Evolutionary conservation across 2,329 filamentous ascomycete species (phyloP).

Genomic region (Fusarium sp.): DNA sequence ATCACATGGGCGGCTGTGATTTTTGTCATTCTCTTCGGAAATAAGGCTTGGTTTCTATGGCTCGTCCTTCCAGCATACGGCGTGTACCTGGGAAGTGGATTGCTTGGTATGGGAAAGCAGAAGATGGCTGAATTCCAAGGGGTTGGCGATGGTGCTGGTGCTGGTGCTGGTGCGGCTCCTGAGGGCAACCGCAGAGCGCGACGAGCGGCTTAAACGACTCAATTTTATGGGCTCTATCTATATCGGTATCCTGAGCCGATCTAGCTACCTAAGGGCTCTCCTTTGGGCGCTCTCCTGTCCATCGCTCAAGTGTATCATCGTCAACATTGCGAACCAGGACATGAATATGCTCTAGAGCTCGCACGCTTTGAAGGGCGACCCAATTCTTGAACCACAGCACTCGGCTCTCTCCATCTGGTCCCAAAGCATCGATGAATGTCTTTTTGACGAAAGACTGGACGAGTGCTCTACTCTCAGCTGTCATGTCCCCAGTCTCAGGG

Average conservation of each 20-base stretch:
- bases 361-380: slow-evolving; percentile 87
- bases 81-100: slow-evolving; percentile 63
- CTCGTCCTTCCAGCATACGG: slow-evolving; percentile 66
- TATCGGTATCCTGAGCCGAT: background rate
- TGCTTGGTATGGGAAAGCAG: slow-evolving; percentile 65
- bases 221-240: slow-evolving; percentile 11
- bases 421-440: slow-evolving; percentile 73
- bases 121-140: slow-evolving; percentile 61
- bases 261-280: slow-evolving; percentile 42
- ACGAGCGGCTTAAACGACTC: slow-evolving; percentile 58
- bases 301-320: slow-evolving; percentile 62
- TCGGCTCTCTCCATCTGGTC: slow-evolving; percentile 58
- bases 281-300: slow-evolving; percentile 61
- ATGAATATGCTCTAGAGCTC: slow-evolving; percentile 90
- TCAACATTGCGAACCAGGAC: slow-evolving; percentile 71
- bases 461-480: slow-evolving; percentile 69
- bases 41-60: slow-evolving; percentile 75
- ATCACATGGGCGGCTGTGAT: slow-evolving; percentile 86
- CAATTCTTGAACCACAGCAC: slow-evolving; percentile 96
- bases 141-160: slow-evolving; percentile 48
- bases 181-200: slow-evolving; percentile 66
- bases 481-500: slow-evolving; percentile 76
- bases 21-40: slow-evolving; percentile 81
- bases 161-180: slow-evolving; percentile 49
- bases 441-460: slow-evolving; percentile 77